Base-by-base conservation (phyloP, 257 asterid genomes). In the Ocimum tenuiflorum region DNA sequence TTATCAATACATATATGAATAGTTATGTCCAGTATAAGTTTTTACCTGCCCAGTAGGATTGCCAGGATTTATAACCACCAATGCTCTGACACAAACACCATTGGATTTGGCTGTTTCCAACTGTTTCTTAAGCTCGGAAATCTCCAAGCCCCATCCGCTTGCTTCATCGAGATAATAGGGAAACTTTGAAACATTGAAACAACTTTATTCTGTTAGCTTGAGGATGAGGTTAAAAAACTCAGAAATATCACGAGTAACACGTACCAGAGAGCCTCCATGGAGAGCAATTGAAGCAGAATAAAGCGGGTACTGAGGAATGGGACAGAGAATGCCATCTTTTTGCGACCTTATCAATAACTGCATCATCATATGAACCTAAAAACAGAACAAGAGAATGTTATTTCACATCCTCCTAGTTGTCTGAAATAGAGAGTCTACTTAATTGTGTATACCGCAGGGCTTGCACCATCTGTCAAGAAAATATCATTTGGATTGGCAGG, bases 321-420 rank as follows among this genome's bases (percentile, higher is more conserved):
- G 99, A 65, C 99, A 94, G 68, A 94, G 79, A 61, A 94, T 90
- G 65, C 99, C 99, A 73, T 94, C 99, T 17, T 76, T 75, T 77
- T 88, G 81, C 1, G 95, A 86, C 49, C 97, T 76, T 73, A 88
- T 78, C 81, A 94, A 68, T 60, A 94, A 71, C 72, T 90, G 99
- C 97, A 94, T 94, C 99, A 94, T 94, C 99, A 94, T 90, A 71
- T 94, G 99, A 70, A 94, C 99, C 99, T 94, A 84, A 43, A 64
- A 49, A 57, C 64, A 48, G 9, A 39, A 52, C 9, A 8, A 12
- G 0, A 35, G 29, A 24, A 13, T 60, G 6, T 15, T 3, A 39
- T 27, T 11, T 51, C 29, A 38, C 22, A 19, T 45, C 13, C 43
- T 35, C 6, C 19, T 14, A 22, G 23, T 47, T 47, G 47, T 18